phyloP scores from a whole-genome alignment of 179 eudicot species.

The Silene vulgaris region DNA sequence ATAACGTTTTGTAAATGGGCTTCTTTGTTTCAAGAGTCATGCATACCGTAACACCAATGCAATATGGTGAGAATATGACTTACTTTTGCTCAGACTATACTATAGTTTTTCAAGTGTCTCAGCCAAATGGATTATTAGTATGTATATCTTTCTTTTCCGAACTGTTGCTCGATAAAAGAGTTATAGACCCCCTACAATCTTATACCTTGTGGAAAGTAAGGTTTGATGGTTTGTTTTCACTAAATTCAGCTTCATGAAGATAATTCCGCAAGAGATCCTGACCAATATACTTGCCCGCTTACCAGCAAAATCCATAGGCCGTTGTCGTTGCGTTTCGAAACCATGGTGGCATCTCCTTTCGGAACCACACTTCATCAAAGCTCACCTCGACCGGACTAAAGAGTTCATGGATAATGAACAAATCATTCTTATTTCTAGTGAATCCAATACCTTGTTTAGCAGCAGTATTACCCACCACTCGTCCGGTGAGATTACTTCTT shows the following conservation, averaged over 20 bases:
- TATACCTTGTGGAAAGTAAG: too few relatives aligned
- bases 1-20: too few relatives aligned
- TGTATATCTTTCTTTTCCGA: too few relatives aligned
- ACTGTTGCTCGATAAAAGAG: too few relatives aligned
- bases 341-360: slow-evolving; percentile 19
- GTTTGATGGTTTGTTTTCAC: not conserved
- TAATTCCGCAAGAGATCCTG: slow-evolving; percentile 9
- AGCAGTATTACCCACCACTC: not conserved
- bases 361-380: slow-evolving; percentile 19
- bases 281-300: slow-evolving; percentile 12
- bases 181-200: too few relatives aligned
- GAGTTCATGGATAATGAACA: not conserved
- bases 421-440: slow-evolving; percentile 1
- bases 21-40: too few relatives aligned
- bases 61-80: too few relatives aligned
- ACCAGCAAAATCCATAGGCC: slow-evolving; percentile 20
- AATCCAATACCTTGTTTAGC: not conserved
- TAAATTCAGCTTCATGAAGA: not conserved
- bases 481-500: not conserved
- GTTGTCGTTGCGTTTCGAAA: slow-evolving; percentile 19
- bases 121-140: too few relatives aligned
- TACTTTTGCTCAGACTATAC: too few relatives aligned
- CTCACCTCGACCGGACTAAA: slow-evolving; percentile 8
- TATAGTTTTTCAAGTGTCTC: too few relatives aligned
- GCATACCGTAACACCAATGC: too few relatives aligned